phyloP scores from a whole-genome alignment of 352 stramenopile species.

The Halophytophthora batemanensis region DNA sequence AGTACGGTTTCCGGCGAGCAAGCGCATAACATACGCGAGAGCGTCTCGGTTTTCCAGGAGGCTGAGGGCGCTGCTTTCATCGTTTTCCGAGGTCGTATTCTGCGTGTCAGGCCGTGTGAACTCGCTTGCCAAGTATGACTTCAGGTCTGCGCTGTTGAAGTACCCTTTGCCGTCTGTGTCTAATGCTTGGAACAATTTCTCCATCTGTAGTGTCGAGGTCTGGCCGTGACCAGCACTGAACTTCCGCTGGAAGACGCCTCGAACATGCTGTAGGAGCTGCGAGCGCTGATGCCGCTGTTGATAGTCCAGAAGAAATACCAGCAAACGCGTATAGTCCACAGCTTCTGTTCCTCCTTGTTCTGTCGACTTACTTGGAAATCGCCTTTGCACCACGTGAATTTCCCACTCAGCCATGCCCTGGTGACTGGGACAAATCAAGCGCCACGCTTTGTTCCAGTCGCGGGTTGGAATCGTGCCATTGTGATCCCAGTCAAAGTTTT shows the following conservation, averaged over 20 bases:
- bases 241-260: slow-evolving; percentile 20
- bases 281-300: slow-evolving; percentile 27
- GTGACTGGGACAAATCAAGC: slow-evolving; percentile 11
- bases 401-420: slow-evolving; percentile 36
- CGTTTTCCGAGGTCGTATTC: no score
- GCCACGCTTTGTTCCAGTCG: slow-evolving; percentile 53
- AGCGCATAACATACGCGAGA: slow-evolving; percentile 11
- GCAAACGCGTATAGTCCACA: slow-evolving; percentile 47
- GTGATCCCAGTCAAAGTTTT: slow-evolving; percentile 46
- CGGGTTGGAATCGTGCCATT: slow-evolving; percentile 30
- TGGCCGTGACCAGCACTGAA: slow-evolving; percentile 4
- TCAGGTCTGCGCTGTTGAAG: slow-evolving; percentile 38
- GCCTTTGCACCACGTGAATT: slow-evolving; percentile 31
- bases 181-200: slow-evolving; percentile 32
- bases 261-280: slow-evolving; percentile 19
- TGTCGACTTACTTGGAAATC: slow-evolving; percentile 21
- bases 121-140: slow-evolving; percentile 13
- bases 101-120: background rate
- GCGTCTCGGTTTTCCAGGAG: slow-evolving; percentile 18
- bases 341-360: background rate
- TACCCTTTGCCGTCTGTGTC: slow-evolving; percentile 42
- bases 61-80: background rate
- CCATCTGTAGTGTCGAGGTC: slow-evolving; percentile 26
- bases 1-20: slow-evolving; percentile 7
- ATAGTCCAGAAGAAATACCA: slow-evolving; percentile 46